Evolutionary conservation across 1,139 yeast species (phyloP), one percentile per base, ranked within the genome.

Genomic region (Blastobotrys proliferans): DNA sequence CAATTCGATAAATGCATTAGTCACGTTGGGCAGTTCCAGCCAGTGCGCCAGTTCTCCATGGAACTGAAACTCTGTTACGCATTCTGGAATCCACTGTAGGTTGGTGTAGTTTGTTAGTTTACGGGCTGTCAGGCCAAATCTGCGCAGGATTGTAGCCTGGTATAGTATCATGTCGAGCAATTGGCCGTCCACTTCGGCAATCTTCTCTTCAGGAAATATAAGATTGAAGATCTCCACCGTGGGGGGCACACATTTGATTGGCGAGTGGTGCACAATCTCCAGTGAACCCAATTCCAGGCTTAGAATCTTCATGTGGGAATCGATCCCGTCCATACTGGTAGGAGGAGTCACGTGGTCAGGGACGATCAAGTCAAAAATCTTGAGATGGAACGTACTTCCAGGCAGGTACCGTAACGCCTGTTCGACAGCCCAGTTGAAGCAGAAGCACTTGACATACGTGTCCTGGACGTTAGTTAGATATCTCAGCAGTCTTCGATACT

Each of bases 181-280:
- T 21, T 33, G 20, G 27, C 36, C 36, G 26, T 33, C 36, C 11
- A 33, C 16, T 33, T 26, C 5, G 3, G 4, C 16, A 19, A 33
- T 33, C 2, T 3, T 13, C 6, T 3, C 4, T 9, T 33, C 36
- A 10, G 20, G 20, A 16, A 33, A 11, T 6, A 3, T 19, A 10
- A 33, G 13, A 4, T 19, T 25, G 17, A 9, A 33, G 6, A 8
- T 18, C 27, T 33, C 36, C n/a, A 33, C 25, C 13, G 26, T 21
- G 10, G n/a, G 9, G n/a, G 36, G 36, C 8, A 33, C n/a, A 4
- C 3, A 6, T 11, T 21, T 33, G 3, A 33, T 6, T 11, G 20
- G 14, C 6, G 8, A 3, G 21, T 21, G 6, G 16, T 33, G 27
- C 4, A 33, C 9, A 19, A 33, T 27, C 14, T 14, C 26, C 27